Evolutionary conservation across 257 asterid genomes (phyloP), one percentile per base, ranked within the genome.

Genomic region (Solanum gandarillasii): DNA sequence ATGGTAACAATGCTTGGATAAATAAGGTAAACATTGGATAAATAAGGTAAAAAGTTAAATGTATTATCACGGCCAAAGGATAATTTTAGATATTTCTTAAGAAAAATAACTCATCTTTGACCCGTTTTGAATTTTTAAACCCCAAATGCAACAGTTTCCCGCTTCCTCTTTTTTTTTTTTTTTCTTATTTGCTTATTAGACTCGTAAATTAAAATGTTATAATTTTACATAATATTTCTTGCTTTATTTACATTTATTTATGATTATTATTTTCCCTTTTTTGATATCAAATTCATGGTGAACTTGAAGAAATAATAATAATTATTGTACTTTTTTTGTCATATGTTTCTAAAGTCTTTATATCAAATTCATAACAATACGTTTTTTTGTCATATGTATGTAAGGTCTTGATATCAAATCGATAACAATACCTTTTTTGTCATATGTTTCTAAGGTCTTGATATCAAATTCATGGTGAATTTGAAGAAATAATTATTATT

Each of bases 1-100:
- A 55, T 55, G 65, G 25, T 55, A 55, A 20, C 5, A 55, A 55
- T 55, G n/a, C 4, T 55, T 55, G n/a, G 10, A 55, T 7, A 52
- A 52, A 52, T 52, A 6, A 52, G 23, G 60, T 6, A 55, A 55
- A 55, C 46, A 10, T 52, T 52, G 23, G 9, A 52, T 7, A 55
- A 55, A 55, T 20, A 18, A 52, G 62, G n/a, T 3, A 20, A 55
- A 55, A 20, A 8, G 25, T 55, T 20, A 20, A 55, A 7, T 55
- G 25, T 20, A 20, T 55, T 3, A 3, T 55, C 2, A 1, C 0
- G 1, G 1, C 1, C 5, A 3, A 55, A 20, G 25, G 25, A 2
- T 20, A 55, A 55, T 55, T 55, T 55, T 55, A 7, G 10, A 55
- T 55, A 7, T 55, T 55, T 55, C 25, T 55, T 55, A 18, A 18